Conservation (phyloP, 2,329 filamentous ascomycete species). For the Fulvia fulva region DNA sequence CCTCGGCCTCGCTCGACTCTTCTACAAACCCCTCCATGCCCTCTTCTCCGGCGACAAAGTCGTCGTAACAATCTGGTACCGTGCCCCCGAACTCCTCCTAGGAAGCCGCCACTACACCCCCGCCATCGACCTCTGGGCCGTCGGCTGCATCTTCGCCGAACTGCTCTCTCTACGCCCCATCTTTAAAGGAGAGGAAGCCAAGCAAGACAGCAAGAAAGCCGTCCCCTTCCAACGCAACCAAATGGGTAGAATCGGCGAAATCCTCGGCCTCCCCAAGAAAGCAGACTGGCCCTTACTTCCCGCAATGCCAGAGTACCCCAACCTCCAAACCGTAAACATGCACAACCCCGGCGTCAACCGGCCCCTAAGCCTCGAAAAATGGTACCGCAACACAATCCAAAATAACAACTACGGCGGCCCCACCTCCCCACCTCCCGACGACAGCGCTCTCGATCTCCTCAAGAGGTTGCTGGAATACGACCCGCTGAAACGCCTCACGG, state of each 20-base stretch:
- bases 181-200: conserved; percentile 97
- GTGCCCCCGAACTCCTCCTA: conserved; percentile 86
- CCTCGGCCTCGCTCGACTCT: conserved; percentile 83
- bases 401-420: conserved; percentile 44
- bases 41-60: conserved; percentile 95
- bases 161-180: conserved; percentile 85
- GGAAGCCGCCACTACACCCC: conserved; percentile 95
- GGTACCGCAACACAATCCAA: conserved; percentile 49
- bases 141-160: conserved; percentile 97
- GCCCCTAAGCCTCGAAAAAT: conserved; percentile 64
- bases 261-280: conserved; percentile 85
- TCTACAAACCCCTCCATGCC: conserved; percentile 88
- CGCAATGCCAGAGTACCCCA: conserved; percentile 77
- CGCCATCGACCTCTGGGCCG: conserved; percentile 94
- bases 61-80: conserved; percentile 98
- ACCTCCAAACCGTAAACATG: conserved; percentile 36
- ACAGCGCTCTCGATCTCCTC: conserved; percentile 67
- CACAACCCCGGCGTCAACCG: conserved; percentile 49
- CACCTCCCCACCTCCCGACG: conserved; percentile 53
- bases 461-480: conserved; percentile 87
- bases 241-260: conserved; percentile 98
- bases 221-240: conserved; percentile 97
- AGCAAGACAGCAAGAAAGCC: conserved; percentile 97
- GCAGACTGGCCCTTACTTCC: conserved; percentile 82
- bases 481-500: conserved; percentile 80